phyloP scores from a whole-genome alignment of 2,329 filamentous ascomycete genomes.

The Ambrosiella beaveri region DNA sequence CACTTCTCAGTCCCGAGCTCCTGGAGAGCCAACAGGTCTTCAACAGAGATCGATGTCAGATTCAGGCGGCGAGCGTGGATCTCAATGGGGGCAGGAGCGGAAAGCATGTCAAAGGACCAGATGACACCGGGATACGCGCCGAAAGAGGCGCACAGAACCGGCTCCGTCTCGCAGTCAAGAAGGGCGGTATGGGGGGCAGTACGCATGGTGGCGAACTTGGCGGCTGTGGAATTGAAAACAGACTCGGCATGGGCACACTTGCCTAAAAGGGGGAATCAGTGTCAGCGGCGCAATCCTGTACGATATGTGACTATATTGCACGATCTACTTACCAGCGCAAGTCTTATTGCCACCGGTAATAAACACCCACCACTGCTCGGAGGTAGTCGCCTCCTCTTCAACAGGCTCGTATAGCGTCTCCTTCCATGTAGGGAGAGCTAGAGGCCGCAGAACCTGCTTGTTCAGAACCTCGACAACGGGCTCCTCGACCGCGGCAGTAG shows the following conservation, averaged over 20 bases:
- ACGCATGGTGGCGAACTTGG: slow-evolving; percentile 42
- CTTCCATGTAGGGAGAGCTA: slow-evolving; percentile 57
- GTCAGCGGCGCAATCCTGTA: background rate
- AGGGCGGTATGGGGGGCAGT: slow-evolving; percentile 49
- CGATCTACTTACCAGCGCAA: slow-evolving; percentile 39
- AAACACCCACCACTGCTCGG: slow-evolving; percentile 62
- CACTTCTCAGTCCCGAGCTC: slow-evolving; percentile 32
- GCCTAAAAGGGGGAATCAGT: slow-evolving; percentile 25
- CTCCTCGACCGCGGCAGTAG: slow-evolving; percentile 33
- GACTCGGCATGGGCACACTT: slow-evolving; percentile 46
- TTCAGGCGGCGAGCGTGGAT: slow-evolving; percentile 51
- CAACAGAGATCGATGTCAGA: slow-evolving; percentile 47
- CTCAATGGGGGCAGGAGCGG: slow-evolving; percentile 44
- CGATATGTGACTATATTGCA: background rate
- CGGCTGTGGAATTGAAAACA: slow-evolving; percentile 49
- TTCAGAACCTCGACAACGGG: slow-evolving; percentile 18
- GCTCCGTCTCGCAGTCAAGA: slow-evolving; percentile 58
- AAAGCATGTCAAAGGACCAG: slow-evolving; percentile 51
- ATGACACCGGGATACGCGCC: slow-evolving; percentile 45
- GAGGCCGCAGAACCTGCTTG: slow-evolving; percentile 23
- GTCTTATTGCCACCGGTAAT: slow-evolving; percentile 65
- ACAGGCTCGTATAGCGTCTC: slow-evolving; percentile 46
- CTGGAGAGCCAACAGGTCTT: slow-evolving; percentile 44
- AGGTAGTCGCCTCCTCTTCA: slow-evolving; percentile 38
- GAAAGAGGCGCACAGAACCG: slow-evolving; percentile 60